Base-by-base conservation (phyloP, 1,139 yeast genomes). In the Geotrichum citri-aurantii region DNA sequence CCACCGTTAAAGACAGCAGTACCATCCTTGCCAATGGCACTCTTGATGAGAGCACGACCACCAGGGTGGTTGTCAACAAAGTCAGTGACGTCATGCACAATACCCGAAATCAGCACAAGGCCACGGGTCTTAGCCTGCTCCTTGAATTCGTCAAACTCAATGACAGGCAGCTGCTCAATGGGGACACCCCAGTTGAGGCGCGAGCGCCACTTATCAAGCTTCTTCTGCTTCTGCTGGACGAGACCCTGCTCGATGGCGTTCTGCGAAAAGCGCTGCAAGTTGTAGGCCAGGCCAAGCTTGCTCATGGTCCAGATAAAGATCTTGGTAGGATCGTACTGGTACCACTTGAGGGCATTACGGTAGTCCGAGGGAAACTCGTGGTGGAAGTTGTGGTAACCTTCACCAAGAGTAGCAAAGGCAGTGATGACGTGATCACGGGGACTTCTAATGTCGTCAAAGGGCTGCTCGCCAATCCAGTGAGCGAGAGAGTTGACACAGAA, bases 351-450 rank as follows among this genome's bases (percentile, higher is more conserved):
- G 54, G 99, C 99, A 72, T 93, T 93, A 80, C 99, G 85, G 83
- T 93, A 93, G 79, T 93, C 99, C 52, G 95, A 84, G 66, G 99
- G 99, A 83, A 92, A 93, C 79, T 95, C 98, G 78, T 93, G 99
- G 77, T 93, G 99, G 86, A 93, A 93, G 79, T 93, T 93, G 77
- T 93, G 99, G 82, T 93, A 92, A 62, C 99, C 99, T 79, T 93
- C 99, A 73, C 99, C 99, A 68, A 93, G 88, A 12, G 99, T 93
- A 62, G 90, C 96, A 62, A 93, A 77, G 7, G 99, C 99, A 62
- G 99, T 93, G 65, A 93, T 74, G 68, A 86, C 84, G 76, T 93
- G 97, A 76, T 93, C 98, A 76, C 99, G 84, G 65, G 99, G 98
- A 48, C 98, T 89, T 79, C 97, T 86, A 74, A 92, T 86, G 77